Evolutionary conservation across 768 basidiomycete genomes (phyloP).

Genomic region (Suillus subluteus): DNA sequence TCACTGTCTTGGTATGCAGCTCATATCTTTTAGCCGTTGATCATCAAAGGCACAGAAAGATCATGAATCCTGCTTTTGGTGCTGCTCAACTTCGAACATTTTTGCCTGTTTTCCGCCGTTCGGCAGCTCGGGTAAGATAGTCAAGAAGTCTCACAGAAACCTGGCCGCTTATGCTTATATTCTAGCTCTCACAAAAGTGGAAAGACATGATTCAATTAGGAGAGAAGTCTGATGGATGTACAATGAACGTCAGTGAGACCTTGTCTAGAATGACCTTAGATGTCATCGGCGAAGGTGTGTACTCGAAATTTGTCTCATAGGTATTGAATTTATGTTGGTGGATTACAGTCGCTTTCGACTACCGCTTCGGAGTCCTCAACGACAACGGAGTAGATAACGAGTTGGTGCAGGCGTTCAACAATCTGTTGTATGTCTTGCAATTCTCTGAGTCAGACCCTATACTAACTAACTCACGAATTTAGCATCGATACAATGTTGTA

Average conservation of each 20-base stretch:
- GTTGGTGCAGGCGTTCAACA: constrained; percentile 19
- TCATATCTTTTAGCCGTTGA: constrained; percentile 17
- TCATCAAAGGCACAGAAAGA: constrained; percentile 34
- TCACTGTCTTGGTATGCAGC: background rate
- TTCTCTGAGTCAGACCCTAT: background rate
- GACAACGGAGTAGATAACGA: constrained; percentile 16
- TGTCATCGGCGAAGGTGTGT: constrained; percentile 32
- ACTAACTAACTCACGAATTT: background rate
- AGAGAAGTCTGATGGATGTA: constrained; percentile 11
- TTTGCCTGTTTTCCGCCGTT: constrained; percentile 28
- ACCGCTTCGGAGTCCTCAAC: constrained; percentile 25
- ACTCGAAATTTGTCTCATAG: background rate
- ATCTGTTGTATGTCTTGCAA: constrained; percentile 18
- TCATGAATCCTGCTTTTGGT: constrained; percentile 34
- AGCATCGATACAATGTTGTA: constrained; percentile 29
- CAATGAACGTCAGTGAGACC: constrained; percentile 25
- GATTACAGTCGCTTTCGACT: constrained; percentile 26
- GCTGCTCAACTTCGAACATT: constrained; percentile 28
- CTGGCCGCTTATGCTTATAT: background rate
- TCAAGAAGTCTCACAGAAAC: background rate
- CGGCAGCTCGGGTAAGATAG: constrained; percentile 21
- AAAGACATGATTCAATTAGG: constrained; percentile 22
- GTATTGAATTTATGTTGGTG: background rate
- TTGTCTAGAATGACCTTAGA: constrained; percentile 30
- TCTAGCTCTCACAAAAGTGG: constrained; percentile 27